These are phyloP conservation scores for Monosporascus sp. DNA, from an alignment of 2,329 filamentous ascomycete species.

Conservation along the genomic window DNA sequence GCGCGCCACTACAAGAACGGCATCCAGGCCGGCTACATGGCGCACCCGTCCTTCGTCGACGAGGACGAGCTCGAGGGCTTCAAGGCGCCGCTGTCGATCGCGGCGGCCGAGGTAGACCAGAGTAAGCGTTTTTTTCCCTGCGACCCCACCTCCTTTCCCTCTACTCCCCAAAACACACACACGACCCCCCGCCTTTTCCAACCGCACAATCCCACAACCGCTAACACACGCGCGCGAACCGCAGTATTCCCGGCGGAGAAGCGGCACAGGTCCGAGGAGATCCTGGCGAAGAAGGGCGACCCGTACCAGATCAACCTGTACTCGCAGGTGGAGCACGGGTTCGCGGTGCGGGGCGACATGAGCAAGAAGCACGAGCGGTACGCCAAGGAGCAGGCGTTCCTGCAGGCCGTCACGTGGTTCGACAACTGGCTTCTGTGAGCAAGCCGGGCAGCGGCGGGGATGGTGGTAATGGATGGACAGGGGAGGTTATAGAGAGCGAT, in stretches of 20 bases:
- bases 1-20: slow-evolving; percentile 59
- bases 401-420: slow-evolving; percentile 75
- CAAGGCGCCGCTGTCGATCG: slow-evolving; percentile 62
- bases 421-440: slow-evolving; percentile 33
- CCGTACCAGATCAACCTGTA: slow-evolving; percentile 76
- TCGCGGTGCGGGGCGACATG: slow-evolving; percentile 63
- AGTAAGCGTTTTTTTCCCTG: slow-evolving; percentile 20
- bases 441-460: slow-evolving; percentile 2
- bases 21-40: slow-evolving; percentile 66
- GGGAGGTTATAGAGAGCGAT: not conserved
- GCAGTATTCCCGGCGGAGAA: slow-evolving; percentile 55
- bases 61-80: slow-evolving; percentile 61
- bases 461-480: not conserved
- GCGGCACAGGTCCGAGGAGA: slow-evolving; percentile 60
- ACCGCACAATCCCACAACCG: not conserved
- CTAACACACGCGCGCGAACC: not conserved
- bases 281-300: slow-evolving; percentile 49
- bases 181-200: no score
- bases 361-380: slow-evolving; percentile 54
- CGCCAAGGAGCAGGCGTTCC: slow-evolving; percentile 76
- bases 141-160: not conserved
- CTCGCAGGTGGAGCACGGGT: slow-evolving; percentile 68
- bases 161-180: no score
- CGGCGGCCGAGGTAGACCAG: slow-evolving; percentile 57
- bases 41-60: slow-evolving; percentile 72